Evolutionary conservation across 805 yeast species (phyloP), one percentile per base, ranked within the genome.

Genomic region (Candida tallmaniae): DNA sequence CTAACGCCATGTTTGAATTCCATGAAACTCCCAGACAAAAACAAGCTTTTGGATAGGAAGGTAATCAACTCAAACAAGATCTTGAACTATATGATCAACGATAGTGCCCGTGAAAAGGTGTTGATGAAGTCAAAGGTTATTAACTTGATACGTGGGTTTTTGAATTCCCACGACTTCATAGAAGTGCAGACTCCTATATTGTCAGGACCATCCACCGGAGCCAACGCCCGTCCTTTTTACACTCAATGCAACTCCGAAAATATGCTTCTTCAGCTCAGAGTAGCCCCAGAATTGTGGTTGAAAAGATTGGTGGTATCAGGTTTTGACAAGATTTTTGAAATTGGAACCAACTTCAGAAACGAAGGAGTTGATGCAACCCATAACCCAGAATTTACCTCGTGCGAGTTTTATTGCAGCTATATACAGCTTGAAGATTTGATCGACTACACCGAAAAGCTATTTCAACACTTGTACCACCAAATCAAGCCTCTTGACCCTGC

Each of bases 281-380:
- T 93, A 2, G 97, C 98, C 0, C 98, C 98, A 0, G 98, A 90
- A 51, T 61, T 93, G 24, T 93, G 96, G 96, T 70, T 93, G 36
- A 93, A 93, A 52, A 73, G 83, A 44, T 60, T 93, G 32, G 74
- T 88, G 2, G 78, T 90, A 22, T 72, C 85, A 6, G 98, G 98
- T 2, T 77, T 89, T 49, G 95, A 89, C 46, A 77, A 74, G 45
- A 80, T 93, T 2, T 93, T 76, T 56, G 97, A 93, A 51, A 75
- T 93, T 34, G 97, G 97, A 0, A 71, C 74, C 34, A 79, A 71
- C 29, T 93, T 89, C 57, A 69, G 98, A 48, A 93, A 93, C 50
- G 98, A 93, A 60, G 96, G 97, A 5, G 70, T 90, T 19, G 98
- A 90, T 54, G 68, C 83, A 2, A 84, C 96, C 0, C 98, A 90